A percentile compares a stretch with the other conserved stretches of the same genome.
These are phyloP conservation scores for Baorangia bicolor DNA, from an alignment of 768 basidiomycete species.

Conservation along the genomic window DNA sequence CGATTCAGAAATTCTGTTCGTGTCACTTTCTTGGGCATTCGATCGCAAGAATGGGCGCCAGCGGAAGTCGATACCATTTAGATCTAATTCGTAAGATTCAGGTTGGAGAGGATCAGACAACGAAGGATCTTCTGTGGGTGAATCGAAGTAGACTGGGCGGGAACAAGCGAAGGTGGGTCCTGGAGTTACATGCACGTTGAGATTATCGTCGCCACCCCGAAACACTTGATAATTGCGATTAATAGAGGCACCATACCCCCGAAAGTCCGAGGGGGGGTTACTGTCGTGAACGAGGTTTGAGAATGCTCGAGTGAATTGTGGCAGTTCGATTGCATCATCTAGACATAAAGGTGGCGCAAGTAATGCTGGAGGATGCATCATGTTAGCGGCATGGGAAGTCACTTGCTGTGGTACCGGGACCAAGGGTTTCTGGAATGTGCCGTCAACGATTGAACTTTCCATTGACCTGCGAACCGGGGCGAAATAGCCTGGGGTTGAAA, in stretches of 20 bases:
- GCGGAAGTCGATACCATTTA: conserved; percentile 47
- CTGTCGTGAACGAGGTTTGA: conserved; percentile 5
- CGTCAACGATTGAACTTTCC: background rate
- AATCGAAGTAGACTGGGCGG: conserved; percentile 48
- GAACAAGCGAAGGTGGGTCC: conserved; percentile 40
- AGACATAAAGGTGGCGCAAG: conserved; percentile 19
- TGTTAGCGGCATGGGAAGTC: conserved; percentile 5
- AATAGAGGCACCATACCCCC: background rate
- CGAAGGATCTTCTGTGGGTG: conserved; percentile 49
- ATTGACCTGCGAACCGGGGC: conserved; percentile 7
- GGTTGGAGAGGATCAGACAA: conserved; percentile 38
- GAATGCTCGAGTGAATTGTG: conserved; percentile 3
- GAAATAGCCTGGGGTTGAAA: conserved; percentile 28
- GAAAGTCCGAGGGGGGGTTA: conserved; percentile 16
- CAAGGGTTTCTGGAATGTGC: conserved; percentile 1
- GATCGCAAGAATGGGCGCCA: conserved; percentile 52
- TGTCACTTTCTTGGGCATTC: conserved; percentile 9
- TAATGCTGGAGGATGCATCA: conserved; percentile 9
- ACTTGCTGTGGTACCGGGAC: conserved; percentile 8
- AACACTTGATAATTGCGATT: background rate
- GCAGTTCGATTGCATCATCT: conserved; percentile 4
- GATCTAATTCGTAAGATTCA: conserved; percentile 38
- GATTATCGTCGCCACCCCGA: background rate
- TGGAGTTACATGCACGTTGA: conserved; percentile 45
- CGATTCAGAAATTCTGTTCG: background rate